These are phyloP conservation scores for Epichloe aotearoae DNA, from an alignment of 2,329 filamentous ascomycete genomes.

Conservation along the genomic window DNA sequence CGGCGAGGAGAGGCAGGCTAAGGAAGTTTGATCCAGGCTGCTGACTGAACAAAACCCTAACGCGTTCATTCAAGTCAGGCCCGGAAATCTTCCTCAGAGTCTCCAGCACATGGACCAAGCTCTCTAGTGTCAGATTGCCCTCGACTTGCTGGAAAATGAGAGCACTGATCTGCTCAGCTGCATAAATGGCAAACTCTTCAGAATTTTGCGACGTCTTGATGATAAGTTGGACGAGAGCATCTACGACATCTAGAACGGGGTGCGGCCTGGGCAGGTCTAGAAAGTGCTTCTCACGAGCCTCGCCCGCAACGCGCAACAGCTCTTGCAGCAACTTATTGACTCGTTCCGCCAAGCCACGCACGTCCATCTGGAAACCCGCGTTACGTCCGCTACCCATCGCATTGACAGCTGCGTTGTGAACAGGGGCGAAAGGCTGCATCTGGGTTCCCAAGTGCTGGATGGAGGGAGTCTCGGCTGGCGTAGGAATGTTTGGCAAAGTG, in stretches of 20 bases:
- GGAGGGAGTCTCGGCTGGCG: slow-evolving; percentile 44
- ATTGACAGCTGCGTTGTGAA: slow-evolving; percentile 26
- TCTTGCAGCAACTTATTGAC: slow-evolving; percentile 46
- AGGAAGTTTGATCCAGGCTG: slow-evolving; percentile 43
- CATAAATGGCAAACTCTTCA: slow-evolving; percentile 45
- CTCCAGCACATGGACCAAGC: slow-evolving; percentile 48
- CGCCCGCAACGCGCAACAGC: slow-evolving; percentile 38
- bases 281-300: slow-evolving; percentile 46
- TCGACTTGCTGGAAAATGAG: slow-evolving; percentile 42
- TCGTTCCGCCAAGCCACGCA: slow-evolving; percentile 37
- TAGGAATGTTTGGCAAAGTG: slow-evolving; percentile 42
- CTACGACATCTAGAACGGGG: slow-evolving; percentile 47
- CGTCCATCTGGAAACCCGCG: slow-evolving; percentile 35
- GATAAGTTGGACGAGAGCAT: slow-evolving; percentile 47
- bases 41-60: slow-evolving; percentile 42
- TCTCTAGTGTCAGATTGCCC: slow-evolving; percentile 45
- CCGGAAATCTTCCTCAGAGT: slow-evolving; percentile 47
- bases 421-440: slow-evolving; percentile 41
- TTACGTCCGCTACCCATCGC: slow-evolving; percentile 37
- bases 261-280: slow-evolving; percentile 44
- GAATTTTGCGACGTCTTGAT: slow-evolving; percentile 50
- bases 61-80: slow-evolving; percentile 38
- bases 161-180: slow-evolving; percentile 45
- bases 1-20: slow-evolving; percentile 42
- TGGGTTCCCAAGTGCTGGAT: slow-evolving; percentile 40